Base-by-base conservation (phyloP, 441 rosid species). In the Euphorbia celastroides region DNA sequence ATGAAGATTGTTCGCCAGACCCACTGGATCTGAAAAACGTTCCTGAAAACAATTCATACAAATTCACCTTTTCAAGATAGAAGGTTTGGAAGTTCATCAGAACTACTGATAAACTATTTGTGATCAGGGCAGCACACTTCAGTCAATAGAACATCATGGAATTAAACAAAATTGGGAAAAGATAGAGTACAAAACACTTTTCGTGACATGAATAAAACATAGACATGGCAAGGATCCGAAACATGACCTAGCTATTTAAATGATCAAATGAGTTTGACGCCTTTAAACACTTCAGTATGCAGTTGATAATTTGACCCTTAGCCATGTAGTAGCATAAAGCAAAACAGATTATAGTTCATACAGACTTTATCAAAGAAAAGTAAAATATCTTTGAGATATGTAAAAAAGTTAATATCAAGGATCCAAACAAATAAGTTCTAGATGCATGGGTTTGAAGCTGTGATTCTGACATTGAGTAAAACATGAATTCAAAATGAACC, bases 1-100 rank as follows among this genome's bases (percentile, higher is more conserved):
- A 71, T 82, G 88, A 69, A 94, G 96, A 78, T 79, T 71, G 63
- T 84, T 62, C 23, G 74, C 86, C 78, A 91, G 76, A 78, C 85
- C 78, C 52, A 75, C 78, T 30, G 99, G 93, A 73, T 91, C 82
- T 51, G 84, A 74, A 61, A 94, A 93, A 34, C 70, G 81, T 70
- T 88, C 96, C 96, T 91, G 79, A 60, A 75, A 75, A n/a, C 32
- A 71, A 52, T 71, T 63, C 54, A 61, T 50, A 22, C 14, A 58
- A 57, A 4, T 25, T 36, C 19, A 38, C 60, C 28, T 32, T 41
- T 30, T 71, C 55, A 76, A 57, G 44, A 57, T 46, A 52, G 26
- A 71, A 30, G 64, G 62, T 36, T 0, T 13, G 16, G 31, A 20
- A 28, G 57, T 22, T 64, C 56, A 5, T 42, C 36, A 10, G 5